phyloP scores from a whole-genome alignment of 139 green algal genomes.

The Coelastrella sp. region DNA sequence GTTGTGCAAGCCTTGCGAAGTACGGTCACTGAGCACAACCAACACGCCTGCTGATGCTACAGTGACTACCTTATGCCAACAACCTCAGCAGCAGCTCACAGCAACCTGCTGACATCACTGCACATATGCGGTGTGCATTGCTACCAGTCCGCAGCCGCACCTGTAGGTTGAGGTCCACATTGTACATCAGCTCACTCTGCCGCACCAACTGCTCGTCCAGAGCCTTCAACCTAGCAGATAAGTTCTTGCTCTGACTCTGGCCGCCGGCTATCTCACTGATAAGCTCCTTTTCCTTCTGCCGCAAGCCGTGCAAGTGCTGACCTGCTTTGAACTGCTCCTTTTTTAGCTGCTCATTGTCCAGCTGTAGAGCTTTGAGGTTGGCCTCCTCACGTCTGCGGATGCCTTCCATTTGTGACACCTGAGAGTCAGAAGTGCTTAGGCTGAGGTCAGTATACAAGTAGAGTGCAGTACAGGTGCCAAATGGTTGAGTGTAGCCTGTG shows the following conservation, averaged over 20 bases:
- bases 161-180: constrained; percentile 84
- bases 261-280: constrained; percentile 80
- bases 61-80: too few species aligned
- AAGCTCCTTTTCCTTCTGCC: constrained; percentile 72
- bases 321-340: constrained; percentile 72
- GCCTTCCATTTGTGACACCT: constrained; percentile 62
- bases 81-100: too few species aligned
- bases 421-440: too few species aligned
- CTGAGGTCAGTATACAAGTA: too few species aligned
- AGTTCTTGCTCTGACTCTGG: constrained; percentile 84
- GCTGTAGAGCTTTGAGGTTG: constrained; percentile 60
- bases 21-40: too few species aligned
- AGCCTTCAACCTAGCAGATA: constrained; percentile 65
- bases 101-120: too few species aligned
- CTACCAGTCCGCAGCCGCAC: background rate
- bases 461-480: too few species aligned
- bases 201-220: constrained; percentile 78
- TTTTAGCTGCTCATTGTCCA: constrained; percentile 64
- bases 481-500: too few species aligned
- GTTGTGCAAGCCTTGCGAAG: too few species aligned
- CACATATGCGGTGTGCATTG: too few species aligned
- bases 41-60: too few species aligned
- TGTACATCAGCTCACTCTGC: constrained; percentile 92
- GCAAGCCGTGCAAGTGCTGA: constrained; percentile 71
- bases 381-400: constrained; percentile 51